Evolutionary conservation across 2,329 filamentous ascomycete species (phyloP), one percentile per base, ranked within the genome.

Genomic region (Aspergillus ochraceoroseus): DNA sequence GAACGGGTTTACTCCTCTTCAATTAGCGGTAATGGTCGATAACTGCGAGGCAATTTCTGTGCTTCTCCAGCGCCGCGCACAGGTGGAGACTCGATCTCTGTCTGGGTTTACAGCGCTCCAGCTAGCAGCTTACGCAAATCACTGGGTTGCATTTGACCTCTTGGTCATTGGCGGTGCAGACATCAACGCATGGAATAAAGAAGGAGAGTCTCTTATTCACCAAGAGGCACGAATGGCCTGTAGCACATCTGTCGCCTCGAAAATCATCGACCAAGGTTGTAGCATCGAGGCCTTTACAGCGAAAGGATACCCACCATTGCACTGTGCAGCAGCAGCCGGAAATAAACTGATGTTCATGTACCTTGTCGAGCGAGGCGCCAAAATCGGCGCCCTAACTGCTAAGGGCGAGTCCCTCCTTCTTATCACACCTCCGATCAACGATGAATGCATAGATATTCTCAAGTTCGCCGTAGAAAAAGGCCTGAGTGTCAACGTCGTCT

Each of bases 91-190:
- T 13, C 53, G 56, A 3, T 56, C 54, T 5, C 13, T 42, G 1
- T 41, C 35, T 6, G 55, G 57, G 0, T 23, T 43, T 0, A 62
- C 55, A 4, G 58, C 59, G 0, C 34, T 62, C 9, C 60, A 63
- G 2, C 9, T 52, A 1, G 54, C 60, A 15, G 58, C 57, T 0
- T 20, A 34, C 7, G 33, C 44, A 17, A 42, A 45, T 1, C 38
- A 63, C 31, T 61, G 58, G 59, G 37, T 55, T 11, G 56, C 54
- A 2, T 59, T 62, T 38, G 59, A 61, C 11, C 38, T 62, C 6
- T 32, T 63, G 0, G 3, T 62, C 1, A 58, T 52, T 8, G 54
- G 50, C 0, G 57, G 59, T 0, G 60, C 58, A 1, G 53, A 63
- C 20, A 52, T 63, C 41, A 60, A 62, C 32, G 52, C 51, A 1